Evolutionary conservation across 257 asterid genomes (phyloP), one percentile per base, ranked within the genome.

Genomic region (Striga asiatica): DNA sequence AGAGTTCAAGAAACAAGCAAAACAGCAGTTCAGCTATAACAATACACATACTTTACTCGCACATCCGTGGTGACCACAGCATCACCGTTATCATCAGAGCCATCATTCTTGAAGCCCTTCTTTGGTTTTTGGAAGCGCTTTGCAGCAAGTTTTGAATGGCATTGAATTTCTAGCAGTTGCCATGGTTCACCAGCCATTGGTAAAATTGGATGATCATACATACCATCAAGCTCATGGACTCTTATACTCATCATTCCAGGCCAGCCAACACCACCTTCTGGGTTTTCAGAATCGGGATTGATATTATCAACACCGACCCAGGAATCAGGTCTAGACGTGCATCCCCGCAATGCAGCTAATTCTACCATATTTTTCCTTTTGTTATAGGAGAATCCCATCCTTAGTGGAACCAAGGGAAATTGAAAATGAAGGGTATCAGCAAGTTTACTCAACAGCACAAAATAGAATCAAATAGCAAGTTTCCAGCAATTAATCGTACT

Each of bases 231-330:
- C 74, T 92, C 99, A 70, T 92, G 95, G 56, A 82, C 89, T 60
- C 99, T 72, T 65, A 92, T 82, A 76, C 99, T 92, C 99, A 92
- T 92, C 99, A 92, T 92, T 50, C 99, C 99, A 61, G 99, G 99
- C 99, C 95, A 88, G 64, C 99, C 99, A 66, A 79, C 71, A 55
- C 72, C 84, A 14, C 88, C 89, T 64, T 82, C 97, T 23, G 86
- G 83, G 58, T 78, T 91, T 72, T 84, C 98, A 53, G 88, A 54
- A 57, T 84, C 97, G 55, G 68, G 74, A 62, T 79, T 82, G 54
- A 72, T 71, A 71, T 74, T 85, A 50, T 72, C 78, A 64, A 71
- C 57, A 55, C 70, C 72, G 38, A 64, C 75, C 81, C 63, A 68
- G 19, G 83, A 58, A 68, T 82, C 97, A 20, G 85, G 83, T 73